phyloP scores from a whole-genome alignment of 495 filamentous ascomycete species.

The Podospora australis region DNA sequence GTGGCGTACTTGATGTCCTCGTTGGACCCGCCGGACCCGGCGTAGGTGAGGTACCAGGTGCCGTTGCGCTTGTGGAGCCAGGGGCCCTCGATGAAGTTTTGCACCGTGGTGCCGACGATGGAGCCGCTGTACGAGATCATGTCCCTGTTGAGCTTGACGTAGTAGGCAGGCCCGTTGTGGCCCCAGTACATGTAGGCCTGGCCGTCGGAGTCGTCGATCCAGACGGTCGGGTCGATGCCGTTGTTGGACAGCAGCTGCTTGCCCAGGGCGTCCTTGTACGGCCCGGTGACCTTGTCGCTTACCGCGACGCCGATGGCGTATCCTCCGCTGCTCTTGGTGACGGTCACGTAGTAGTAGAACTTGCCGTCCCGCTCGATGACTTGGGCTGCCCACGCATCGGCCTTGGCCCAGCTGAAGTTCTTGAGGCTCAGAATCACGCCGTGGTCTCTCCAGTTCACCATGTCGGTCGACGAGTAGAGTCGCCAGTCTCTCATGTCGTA shows the following conservation, averaged over 20 bases:
- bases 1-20: constrained; percentile 30
- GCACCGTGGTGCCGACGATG: constrained; percentile 13
- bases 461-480: constrained; percentile 25
- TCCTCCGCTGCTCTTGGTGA: constrained; percentile 14
- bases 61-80: constrained; percentile 29
- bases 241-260: constrained; percentile 21
- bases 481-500: constrained; percentile 28
- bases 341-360: constrained; percentile 28
- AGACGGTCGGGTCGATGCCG: constrained; percentile 21
- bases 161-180: constrained; percentile 14
- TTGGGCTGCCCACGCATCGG: constrained; percentile 18
- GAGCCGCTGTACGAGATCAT: constrained; percentile 28
- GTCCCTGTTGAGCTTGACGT: constrained; percentile 28
- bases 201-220: constrained; percentile 15
- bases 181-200: constrained; percentile 20
- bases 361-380: constrained; percentile 25
- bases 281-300: constrained; percentile 24
- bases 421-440: constrained; percentile 12
- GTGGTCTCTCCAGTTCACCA: constrained; percentile 28
- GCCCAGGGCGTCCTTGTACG: constrained; percentile 26
- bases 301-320: constrained; percentile 26
- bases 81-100: constrained; percentile 25
- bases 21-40: constrained; percentile 21
- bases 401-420: constrained; percentile 12
- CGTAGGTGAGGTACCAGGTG: constrained; percentile 27